Conservation (phyloP, 1,284 basidiomycete genomes). For the Melampsora occidentalis region DNA sequence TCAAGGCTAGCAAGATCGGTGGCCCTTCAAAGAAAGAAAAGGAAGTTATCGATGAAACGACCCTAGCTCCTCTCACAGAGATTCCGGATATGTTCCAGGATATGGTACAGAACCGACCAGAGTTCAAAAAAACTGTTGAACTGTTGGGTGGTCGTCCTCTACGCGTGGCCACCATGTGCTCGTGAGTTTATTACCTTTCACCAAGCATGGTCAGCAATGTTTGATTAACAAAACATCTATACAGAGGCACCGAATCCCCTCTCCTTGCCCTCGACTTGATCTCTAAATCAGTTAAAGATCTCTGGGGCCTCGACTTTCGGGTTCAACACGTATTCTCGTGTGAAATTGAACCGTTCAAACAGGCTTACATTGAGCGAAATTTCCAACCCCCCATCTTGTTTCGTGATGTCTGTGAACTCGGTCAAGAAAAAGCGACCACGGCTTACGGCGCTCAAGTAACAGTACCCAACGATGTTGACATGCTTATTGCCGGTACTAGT, state of each 20-base stretch:
- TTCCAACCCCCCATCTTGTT: slow-evolving; percentile 84
- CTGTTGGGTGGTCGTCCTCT: slow-evolving; percentile 75
- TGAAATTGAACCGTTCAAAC: slow-evolving; percentile 97
- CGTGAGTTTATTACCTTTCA: slow-evolving; percentile 49
- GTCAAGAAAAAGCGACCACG: slow-evolving; percentile 61
- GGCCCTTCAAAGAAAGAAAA: slow-evolving; percentile 45
- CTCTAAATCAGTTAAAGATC: slow-evolving; percentile 67
- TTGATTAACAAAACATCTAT: slow-evolving; percentile 6
- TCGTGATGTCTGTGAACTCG: slow-evolving; percentile 89
- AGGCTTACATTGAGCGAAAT: slow-evolving; percentile 95
- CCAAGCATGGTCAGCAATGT: neutral
- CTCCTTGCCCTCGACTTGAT: slow-evolving; percentile 84
- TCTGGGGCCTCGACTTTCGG: slow-evolving; percentile 65
- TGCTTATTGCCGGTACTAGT: slow-evolving; percentile 78
- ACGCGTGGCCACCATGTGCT: slow-evolving; percentile 92
- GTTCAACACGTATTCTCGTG: slow-evolving; percentile 94
- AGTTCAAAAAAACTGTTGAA: slow-evolving; percentile 61
- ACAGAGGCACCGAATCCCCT: slow-evolving; percentile 87
- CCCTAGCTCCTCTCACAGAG: slow-evolving; percentile 72
- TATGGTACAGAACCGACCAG: slow-evolving; percentile 69
- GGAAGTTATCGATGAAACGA: slow-evolving; percentile 50
- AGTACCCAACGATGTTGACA: slow-evolving; percentile 85
- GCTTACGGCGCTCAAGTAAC: slow-evolving; percentile 81
- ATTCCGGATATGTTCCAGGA: slow-evolving; percentile 82
- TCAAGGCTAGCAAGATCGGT: slow-evolving; percentile 23